phyloP scores from a whole-genome alignment of 1,139 yeast genomes.

The Yamadazyma triangularis region DNA sequence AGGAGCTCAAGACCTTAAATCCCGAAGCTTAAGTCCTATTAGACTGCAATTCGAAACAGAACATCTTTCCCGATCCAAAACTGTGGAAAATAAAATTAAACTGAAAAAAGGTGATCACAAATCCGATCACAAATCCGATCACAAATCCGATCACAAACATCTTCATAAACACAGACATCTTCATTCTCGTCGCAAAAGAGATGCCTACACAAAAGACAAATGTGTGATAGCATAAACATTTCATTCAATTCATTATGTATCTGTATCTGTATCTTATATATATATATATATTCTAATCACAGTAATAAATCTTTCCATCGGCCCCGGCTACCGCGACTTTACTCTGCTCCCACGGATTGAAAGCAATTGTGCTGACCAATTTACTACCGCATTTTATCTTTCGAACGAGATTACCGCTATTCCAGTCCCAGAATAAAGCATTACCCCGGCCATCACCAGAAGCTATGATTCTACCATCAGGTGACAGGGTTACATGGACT shows the following conservation, averaged over 20 bases:
- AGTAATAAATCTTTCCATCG: slow-evolving; percentile 60
- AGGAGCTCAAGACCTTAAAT: too few species aligned
- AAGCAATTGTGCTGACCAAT: slow-evolving; percentile 55
- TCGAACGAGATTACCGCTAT: slow-evolving; percentile 49
- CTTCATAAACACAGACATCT: too few species aligned
- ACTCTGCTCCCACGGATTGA: slow-evolving; percentile 74
- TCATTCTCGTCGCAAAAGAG: slow-evolving; percentile 23
- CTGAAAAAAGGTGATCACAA: too few species aligned
- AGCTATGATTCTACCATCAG: slow-evolving; percentile 72
- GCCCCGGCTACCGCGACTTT: slow-evolving; percentile 64
- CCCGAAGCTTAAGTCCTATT: too few species aligned
- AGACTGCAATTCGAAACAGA: too few species aligned
- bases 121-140: too few species aligned
- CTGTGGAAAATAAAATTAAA: too few species aligned
- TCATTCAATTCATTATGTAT: too few species aligned
- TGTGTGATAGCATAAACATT: slow-evolving; percentile 36
- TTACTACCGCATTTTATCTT: slow-evolving; percentile 53
- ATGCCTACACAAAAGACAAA: slow-evolving; percentile 35
- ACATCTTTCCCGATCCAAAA: too few species aligned
- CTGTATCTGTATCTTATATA: too few species aligned
- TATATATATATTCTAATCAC: slow-evolving; percentile 38
- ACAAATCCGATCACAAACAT: too few species aligned
- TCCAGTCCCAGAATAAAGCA: slow-evolving; percentile 85
- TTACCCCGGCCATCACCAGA: slow-evolving; percentile 76
- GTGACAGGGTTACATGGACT: slow-evolving; percentile 63